These are phyloP conservation scores for Coleophoma eucalyptorum DNA, from an alignment of 2,329 filamentous ascomycete genomes.

Conservation along the genomic window DNA sequence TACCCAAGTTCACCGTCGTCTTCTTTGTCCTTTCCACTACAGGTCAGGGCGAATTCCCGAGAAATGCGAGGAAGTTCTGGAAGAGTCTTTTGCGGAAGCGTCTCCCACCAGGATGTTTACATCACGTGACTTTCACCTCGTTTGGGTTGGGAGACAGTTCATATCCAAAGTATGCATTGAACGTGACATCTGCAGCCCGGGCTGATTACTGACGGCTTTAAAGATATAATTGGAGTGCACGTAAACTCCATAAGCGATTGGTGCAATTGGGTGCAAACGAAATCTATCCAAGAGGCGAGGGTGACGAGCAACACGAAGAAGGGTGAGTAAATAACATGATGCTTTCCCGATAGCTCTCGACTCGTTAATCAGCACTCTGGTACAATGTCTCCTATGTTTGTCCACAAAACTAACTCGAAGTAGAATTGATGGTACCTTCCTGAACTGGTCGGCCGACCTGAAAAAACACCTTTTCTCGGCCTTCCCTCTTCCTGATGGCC, in stretches of 20 bases:
- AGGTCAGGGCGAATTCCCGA: conserved; percentile 88
- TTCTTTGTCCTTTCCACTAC: conserved; percentile 88
- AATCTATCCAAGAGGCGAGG: conserved; percentile 77
- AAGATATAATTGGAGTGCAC: conserved; percentile 89
- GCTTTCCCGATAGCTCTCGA: background rate
- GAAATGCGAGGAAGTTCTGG: conserved; percentile 82
- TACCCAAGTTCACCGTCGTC: conserved; percentile 53
- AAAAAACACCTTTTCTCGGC: conserved; percentile 60
- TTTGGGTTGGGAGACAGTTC: conserved; percentile 95
- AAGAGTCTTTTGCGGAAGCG: conserved; percentile 76
- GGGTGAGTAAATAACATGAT: conserved; percentile 53
- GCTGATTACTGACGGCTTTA: conserved; percentile 8
- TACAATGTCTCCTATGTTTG: background rate
- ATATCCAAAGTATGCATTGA: conserved; percentile 71
- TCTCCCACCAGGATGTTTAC: conserved; percentile 67
- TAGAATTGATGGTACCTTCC: conserved; percentile 77
- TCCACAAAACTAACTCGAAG: conserved; percentile 4
- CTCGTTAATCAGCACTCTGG: too few relatives aligned
- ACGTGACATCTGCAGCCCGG: conserved; percentile 6
- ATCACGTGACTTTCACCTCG: conserved; percentile 68
- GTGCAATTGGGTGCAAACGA: conserved; percentile 77
- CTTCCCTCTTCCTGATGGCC: conserved; percentile 64
- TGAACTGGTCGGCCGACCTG: conserved; percentile 72
- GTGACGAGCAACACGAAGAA: conserved; percentile 90
- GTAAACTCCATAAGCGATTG: conserved; percentile 82